These are phyloP conservation scores for Erigeron canadensis DNA, from an alignment of 129 eudicot genomes.

Conservation along the genomic window DNA sequence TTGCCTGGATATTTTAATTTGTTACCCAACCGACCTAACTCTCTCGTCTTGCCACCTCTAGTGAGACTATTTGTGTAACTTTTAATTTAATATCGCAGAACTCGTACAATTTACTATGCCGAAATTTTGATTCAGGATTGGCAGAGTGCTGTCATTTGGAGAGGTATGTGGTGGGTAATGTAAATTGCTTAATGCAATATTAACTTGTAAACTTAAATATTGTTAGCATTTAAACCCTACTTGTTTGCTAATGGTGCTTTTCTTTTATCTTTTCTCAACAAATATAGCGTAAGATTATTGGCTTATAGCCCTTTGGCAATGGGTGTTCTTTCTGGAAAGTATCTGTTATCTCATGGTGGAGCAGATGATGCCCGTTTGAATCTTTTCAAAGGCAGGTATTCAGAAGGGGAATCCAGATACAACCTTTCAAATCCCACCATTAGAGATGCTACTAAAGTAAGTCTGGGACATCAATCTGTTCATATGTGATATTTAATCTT, in stretches of 20 bases:
- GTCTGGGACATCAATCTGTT: slow-evolving; percentile 7
- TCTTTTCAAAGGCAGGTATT: slow-evolving; percentile 83
- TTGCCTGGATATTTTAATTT: not conserved
- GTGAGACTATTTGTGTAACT: slow-evolving; percentile 10
- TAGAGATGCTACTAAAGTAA: slow-evolving; percentile 56
- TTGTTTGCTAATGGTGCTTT: slow-evolving; percentile 16
- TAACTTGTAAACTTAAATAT: not conserved
- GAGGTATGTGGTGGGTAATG: slow-evolving; percentile 48
- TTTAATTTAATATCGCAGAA: slow-evolving; percentile 44
- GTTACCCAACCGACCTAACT: not conserved
- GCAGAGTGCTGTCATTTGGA: slow-evolving; percentile 97
- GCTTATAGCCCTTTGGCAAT: slow-evolving; percentile 98
- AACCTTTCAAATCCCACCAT: slow-evolving; percentile 49
- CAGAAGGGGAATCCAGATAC: slow-evolving; percentile 96
- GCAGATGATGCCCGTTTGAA: slow-evolving; percentile 83
- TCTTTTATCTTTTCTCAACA: not conserved
- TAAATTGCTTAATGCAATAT: not conserved
- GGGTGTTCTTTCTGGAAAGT: slow-evolving; percentile 96
- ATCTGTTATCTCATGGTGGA: slow-evolving; percentile 61
- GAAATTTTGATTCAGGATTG: slow-evolving; percentile 79
- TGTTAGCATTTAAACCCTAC: slow-evolving; percentile 13
- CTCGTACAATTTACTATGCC: slow-evolving; percentile 80
- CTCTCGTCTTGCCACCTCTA: not conserved
- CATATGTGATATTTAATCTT: slow-evolving; percentile 3
- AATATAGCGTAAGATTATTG: slow-evolving; percentile 68